A percentile compares a stretch with the other conserved stretches of the same genome.
Conservation (phyloP, 345 rosid species). For the Eucalyptus urophylla region DNA sequence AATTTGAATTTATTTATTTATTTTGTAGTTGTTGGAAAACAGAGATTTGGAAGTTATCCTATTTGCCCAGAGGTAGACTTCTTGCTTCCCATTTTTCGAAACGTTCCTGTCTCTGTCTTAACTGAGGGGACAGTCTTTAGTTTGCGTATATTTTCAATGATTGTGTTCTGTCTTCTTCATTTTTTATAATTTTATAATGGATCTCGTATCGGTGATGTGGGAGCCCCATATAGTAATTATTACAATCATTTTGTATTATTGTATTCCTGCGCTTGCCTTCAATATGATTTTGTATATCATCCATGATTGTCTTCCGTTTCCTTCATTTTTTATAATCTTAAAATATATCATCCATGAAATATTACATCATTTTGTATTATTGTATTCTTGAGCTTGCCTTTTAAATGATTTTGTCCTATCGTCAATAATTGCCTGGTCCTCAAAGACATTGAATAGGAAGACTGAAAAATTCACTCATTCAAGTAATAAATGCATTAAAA, state of each 20-base stretch:
- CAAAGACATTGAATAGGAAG: accelerated
- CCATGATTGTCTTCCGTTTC: no score
- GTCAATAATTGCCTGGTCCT: background rate
- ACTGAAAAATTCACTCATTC: accelerated
- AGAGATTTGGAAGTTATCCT: background rate
- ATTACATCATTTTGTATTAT: no score
- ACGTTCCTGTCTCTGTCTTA: background rate
- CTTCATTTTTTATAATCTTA: no score
- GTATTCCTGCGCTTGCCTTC: accelerated
- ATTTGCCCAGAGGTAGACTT: background rate
- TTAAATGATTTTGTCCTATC: background rate
- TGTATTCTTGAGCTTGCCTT: background rate
- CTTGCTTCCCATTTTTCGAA: background rate
- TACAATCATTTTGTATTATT: background rate
- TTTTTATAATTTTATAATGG: no score
- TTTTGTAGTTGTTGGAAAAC: background rate
- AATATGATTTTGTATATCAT: accelerated
- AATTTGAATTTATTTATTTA: no score
- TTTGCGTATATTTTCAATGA: background rate
- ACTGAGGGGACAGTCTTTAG: accelerated
- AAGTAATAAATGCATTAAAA: accelerated
- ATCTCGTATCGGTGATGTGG: background rate
- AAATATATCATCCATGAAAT: no score
- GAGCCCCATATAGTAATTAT: background rate
- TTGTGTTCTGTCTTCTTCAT: background rate